phyloP scores from a whole-genome alignment of 1,284 basidiomycete species.

The Sutorius eximius region DNA sequence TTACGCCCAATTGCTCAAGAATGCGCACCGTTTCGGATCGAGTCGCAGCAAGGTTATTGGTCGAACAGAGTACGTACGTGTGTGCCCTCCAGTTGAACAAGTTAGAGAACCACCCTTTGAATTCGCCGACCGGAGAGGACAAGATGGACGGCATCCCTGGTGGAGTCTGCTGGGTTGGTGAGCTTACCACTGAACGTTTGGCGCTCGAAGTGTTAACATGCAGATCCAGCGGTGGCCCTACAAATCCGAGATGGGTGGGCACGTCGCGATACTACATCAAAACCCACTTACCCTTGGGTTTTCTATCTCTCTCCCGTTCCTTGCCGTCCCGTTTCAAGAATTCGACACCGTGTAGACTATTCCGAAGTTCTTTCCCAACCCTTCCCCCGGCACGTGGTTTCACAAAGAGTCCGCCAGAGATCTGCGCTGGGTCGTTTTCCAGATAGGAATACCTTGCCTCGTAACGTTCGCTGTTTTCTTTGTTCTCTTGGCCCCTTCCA shows the following conservation, averaged over 20 bases:
- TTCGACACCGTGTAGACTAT: slow-evolving; percentile 40
- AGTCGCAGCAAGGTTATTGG: slow-evolving; percentile 60
- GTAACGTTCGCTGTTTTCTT: slow-evolving; percentile 49
- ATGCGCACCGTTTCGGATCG: slow-evolving; percentile 64
- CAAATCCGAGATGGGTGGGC: neutral
- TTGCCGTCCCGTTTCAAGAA: slow-evolving; percentile 39
- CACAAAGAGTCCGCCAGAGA: slow-evolving; percentile 43
- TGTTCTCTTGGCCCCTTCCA: slow-evolving; percentile 38
- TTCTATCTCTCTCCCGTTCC: slow-evolving; percentile 53
- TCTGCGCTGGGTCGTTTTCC: slow-evolving; percentile 23
- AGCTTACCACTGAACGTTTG: slow-evolving; percentile 42
- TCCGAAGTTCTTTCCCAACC: slow-evolving; percentile 51
- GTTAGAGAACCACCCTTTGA: slow-evolving; percentile 82
- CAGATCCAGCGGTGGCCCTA: slow-evolving; percentile 41
- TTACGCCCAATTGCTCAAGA: slow-evolving; percentile 67
- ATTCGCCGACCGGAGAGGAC: slow-evolving; percentile 60
- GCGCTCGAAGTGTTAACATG: slow-evolving; percentile 26
- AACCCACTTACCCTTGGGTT: slow-evolving; percentile 48
- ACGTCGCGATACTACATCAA: neutral
- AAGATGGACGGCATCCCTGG: slow-evolving; percentile 32
- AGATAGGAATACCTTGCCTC: slow-evolving; percentile 9
- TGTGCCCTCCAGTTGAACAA: slow-evolving; percentile 74
- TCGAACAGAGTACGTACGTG: slow-evolving; percentile 68
- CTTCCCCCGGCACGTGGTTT: slow-evolving; percentile 40
- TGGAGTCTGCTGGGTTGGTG: slow-evolving; percentile 32